A percentile compares a stretch with the other conserved stretches of the same genome.
phyloP scores from a whole-genome alignment of 208 protist species.

The Crithidia brevicula region DNA sequence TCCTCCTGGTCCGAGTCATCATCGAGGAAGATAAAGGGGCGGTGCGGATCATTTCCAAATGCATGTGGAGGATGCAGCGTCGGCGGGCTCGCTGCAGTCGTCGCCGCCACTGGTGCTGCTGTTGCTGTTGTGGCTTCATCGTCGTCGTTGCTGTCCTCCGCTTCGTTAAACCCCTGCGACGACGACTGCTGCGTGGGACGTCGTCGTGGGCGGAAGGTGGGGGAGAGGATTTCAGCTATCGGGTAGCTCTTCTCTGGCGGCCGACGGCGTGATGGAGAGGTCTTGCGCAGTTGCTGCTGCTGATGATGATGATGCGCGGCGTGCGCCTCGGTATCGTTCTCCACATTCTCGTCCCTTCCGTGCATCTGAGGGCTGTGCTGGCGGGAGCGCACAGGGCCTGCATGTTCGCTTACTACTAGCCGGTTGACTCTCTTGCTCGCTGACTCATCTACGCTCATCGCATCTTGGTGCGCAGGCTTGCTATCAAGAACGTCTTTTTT shows the following conservation, averaged over 20 bases:
- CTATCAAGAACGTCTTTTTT: neutral
- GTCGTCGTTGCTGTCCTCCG: neutral
- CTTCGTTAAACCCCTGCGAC: neutral
- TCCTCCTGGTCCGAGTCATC: slow-evolving; percentile 25
- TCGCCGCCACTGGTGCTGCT: too few species aligned
- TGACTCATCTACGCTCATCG: too few species aligned
- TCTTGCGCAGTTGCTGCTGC: neutral
- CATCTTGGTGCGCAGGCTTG: too few species aligned
- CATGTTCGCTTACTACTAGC: too few species aligned
- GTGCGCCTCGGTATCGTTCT: too few species aligned
- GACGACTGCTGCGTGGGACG: slow-evolving; percentile 12
- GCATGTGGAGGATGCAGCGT: too few species aligned
- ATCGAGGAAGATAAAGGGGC: slow-evolving; percentile 22
- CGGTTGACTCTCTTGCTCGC: too few species aligned
- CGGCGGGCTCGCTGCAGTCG: too few species aligned
- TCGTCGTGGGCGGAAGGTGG: slow-evolving; percentile 66
- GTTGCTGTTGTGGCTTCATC: neutral
- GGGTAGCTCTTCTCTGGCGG: slow-evolving; percentile 26
- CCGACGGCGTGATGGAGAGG: slow-evolving; percentile 1
- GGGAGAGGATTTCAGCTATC: slow-evolving; percentile 59
- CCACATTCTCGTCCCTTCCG: too few species aligned
- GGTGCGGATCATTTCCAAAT: neutral
- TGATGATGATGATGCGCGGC: neutral
- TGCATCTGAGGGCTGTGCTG: too few species aligned
- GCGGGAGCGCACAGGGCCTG: too few species aligned